These are phyloP conservation scores for Aspergillus sp. DNA, from an alignment of 2,329 filamentous ascomycete species.

Conservation along the genomic window DNA sequence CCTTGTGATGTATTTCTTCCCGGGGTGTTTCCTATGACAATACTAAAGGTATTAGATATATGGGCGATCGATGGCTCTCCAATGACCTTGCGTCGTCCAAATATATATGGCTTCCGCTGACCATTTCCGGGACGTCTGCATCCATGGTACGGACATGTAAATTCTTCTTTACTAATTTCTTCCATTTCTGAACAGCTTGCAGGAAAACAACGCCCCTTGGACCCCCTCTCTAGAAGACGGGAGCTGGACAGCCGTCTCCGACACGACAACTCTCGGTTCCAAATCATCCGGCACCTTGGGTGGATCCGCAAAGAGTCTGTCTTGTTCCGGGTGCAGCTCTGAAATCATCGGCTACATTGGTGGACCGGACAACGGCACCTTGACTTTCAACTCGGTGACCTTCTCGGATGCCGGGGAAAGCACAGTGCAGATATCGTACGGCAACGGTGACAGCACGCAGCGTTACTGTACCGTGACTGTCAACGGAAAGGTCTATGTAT, in stretches of 20 bases:
- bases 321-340: conserved; percentile 17
- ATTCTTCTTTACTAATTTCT: not conserved
- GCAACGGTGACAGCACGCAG: conserved; percentile 55
- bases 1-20: conserved; percentile 18
- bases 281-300: too few species aligned
- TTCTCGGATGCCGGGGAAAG: conserved; percentile 46
- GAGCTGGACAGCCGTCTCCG: conserved; percentile 30
- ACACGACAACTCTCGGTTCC: conserved; percentile 43
- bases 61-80: conserved; percentile 66
- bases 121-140: conserved; percentile 7
- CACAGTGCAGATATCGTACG: conserved; percentile 56
- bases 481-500: conserved; percentile 51
- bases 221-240: conserved; percentile 3
- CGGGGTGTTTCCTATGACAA: too few species aligned
- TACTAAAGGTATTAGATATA: conserved; percentile 44
- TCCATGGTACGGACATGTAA: conserved; percentile 1
- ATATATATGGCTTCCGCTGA: conserved; percentile 64
- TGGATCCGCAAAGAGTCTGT: conserved; percentile 44
- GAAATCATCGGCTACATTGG: conserved; percentile 57
- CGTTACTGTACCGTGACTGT: conserved; percentile 56
- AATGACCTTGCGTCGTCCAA: conserved; percentile 60
- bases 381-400: conserved; percentile 50
- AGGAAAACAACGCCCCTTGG: conserved; percentile 8
- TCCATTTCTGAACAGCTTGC: not conserved
- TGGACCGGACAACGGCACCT: conserved; percentile 45